These are phyloP conservation scores for Schoenoplectus tabernaemontani DNA, from an alignment of 202 grass and related monocot species.

Conservation along the genomic window DNA sequence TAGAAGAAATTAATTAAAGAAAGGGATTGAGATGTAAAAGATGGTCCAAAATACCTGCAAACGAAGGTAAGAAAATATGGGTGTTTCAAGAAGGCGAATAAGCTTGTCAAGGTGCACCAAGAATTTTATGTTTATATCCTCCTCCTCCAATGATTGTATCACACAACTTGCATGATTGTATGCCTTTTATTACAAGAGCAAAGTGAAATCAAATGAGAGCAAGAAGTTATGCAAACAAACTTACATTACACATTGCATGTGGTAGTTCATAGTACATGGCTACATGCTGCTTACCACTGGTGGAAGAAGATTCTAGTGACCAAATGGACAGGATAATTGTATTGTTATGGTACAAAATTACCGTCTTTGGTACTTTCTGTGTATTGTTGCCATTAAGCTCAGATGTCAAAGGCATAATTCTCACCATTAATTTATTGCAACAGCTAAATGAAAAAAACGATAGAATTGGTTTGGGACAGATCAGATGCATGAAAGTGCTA, in stretches of 20 bases:
- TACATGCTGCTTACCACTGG: neutral
- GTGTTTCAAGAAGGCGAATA: slow-evolving; percentile 84
- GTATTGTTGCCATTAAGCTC: neutral
- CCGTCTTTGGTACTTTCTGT: neutral
- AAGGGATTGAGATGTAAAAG: slow-evolving; percentile 17
- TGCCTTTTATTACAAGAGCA: slow-evolving; percentile 44
- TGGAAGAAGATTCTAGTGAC: neutral
- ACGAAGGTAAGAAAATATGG: slow-evolving; percentile 94
- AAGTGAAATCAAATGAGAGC: slow-evolving; percentile 30
- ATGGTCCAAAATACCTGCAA: slow-evolving; percentile 54
- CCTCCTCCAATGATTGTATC: slow-evolving; percentile 83
- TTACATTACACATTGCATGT: neutral
- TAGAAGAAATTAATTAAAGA: neutral
- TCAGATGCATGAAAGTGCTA: neutral
- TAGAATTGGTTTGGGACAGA: neutral
- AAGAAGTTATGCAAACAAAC: slow-evolving; percentile 30
- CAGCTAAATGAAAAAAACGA: neutral
- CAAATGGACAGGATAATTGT: neutral
- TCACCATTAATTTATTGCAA: neutral
- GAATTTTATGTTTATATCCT: slow-evolving; percentile 96
- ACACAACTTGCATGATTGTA: slow-evolving; percentile 81
- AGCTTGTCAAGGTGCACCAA: slow-evolving; percentile 94
- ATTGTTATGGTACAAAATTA: neutral
- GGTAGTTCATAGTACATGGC: neutral
- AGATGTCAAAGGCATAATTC: neutral